Percentiles rank a stretch among this genome's conserved stretches.
These are phyloP conservation scores for Cucumis hystrix DNA, from an alignment of 306 rosid species.

Conservation along the genomic window DNA sequence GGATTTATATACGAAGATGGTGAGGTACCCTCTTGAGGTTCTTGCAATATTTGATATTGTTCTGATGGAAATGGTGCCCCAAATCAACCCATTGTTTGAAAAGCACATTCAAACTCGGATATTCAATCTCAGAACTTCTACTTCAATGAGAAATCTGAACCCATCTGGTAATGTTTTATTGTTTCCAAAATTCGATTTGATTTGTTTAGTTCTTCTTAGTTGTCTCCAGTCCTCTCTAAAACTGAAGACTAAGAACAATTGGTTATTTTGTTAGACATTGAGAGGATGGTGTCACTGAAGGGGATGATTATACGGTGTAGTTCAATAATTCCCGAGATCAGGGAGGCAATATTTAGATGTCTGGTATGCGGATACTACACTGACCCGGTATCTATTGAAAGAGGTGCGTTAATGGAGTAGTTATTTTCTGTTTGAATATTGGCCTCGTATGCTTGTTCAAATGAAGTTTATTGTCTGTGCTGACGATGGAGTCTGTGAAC, in stretches of 20 bases:
- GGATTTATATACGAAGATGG: conserved; percentile 86
- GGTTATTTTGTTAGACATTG: conserved; percentile 42
- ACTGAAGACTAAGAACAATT: conserved; percentile 9
- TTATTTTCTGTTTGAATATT: background rate
- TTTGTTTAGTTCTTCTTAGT: background rate
- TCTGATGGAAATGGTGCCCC: conserved; percentile 81
- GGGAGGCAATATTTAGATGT: conserved; percentile 95
- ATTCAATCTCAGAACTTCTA: conserved; percentile 61
- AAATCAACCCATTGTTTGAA: conserved; percentile 65
- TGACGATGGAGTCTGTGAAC: conserved; percentile 10
- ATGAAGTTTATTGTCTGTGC: background rate
- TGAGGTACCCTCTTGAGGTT: conserved; percentile 88
- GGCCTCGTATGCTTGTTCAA: background rate
- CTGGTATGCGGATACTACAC: conserved; percentile 80
- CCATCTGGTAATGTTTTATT: conserved; percentile 72
- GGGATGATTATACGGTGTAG: conserved; percentile 90
- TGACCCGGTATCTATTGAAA: conserved; percentile 69
- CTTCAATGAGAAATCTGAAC: conserved; percentile 82
- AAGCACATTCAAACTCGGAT: conserved; percentile 91
- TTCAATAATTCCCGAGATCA: conserved; percentile 80
- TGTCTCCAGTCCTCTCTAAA: background rate
- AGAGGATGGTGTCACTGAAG: conserved; percentile 87
- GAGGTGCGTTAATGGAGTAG: conserved; percentile 33
- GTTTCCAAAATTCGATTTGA: background rate
- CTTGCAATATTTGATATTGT: conserved; percentile 90